Base-by-base conservation (phyloP, 371 early-diverging fungal genomes). In the Umbelopsis sp. region DNA sequence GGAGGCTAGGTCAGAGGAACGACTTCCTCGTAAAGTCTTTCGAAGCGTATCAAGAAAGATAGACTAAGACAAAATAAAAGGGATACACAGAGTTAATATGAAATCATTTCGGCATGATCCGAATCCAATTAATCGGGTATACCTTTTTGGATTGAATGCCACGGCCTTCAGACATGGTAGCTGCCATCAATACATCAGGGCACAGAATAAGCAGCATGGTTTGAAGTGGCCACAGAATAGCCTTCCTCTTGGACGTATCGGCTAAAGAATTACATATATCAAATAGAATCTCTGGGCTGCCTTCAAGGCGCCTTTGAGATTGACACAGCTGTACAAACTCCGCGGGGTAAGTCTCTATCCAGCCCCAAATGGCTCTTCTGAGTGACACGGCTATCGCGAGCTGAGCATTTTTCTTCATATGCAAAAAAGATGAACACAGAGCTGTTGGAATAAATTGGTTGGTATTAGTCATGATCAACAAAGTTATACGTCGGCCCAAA, bases 301-400 rank as follows among this genome's bases (percentile, higher is more conserved):
- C 94, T 52, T 93, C 94, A 50, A 94, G 73, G n/a, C 90, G 86
- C 65, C 85, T 87, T 71, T 90, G 90, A n/a, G 72, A 78, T 48
- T 87, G 86, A 68, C 88, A 91, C 24, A 94, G 73, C 35, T 79
- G 82, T 63, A 89, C 86, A 74, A 94, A 94, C 67, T 94, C 94
- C 12, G 82, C 73, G 0, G 94, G 94, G 72, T 89, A 92, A 0
- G 87, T 86, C 71, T 94, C 93, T 50, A 95, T 94, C 94, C 94
- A 95, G 70, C 91, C 93, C 94, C 94, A 95, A 69, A 95, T 93
- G 4, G 91, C 88, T 48, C 88, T 86, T 52, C 92, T 85, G 45
- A 94, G 77, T 11, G 89, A 86, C 14, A 89, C 85, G 0, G 93
- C 91, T 66, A 90, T 83, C 9, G 88, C 80, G 10, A 89, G 72